Percentiles rank a stretch among this genome's conserved stretches.
These are phyloP conservation scores for Umbelopsis ramanniana DNA, from an alignment of 192 early-diverging fungal genomes.

Conservation along the genomic window DNA sequence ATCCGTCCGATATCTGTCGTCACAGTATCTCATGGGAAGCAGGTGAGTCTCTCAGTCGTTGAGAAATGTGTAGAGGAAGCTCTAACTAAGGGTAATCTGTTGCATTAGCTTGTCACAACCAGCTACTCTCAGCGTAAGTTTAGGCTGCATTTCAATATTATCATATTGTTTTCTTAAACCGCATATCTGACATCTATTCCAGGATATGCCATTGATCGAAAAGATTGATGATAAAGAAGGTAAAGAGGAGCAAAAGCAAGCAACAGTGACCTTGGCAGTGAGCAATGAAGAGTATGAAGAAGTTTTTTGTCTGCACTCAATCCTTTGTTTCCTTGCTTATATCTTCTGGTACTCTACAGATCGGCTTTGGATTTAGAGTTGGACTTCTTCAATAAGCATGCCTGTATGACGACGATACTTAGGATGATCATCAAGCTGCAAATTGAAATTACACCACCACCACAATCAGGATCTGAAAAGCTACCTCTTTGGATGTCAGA, in stretches of 20 bases:
- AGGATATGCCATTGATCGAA: neutral
- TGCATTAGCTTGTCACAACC: neutral
- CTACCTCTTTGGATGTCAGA: conserved; percentile 74
- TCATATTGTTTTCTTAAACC: too few relatives aligned
- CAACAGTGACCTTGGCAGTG: neutral
- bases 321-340: neutral
- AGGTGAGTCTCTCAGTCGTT: neutral
- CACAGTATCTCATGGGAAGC: conserved; percentile 29
- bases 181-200: neutral
- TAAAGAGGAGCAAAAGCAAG: neutral
- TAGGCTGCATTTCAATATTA: neutral
- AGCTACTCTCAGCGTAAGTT: neutral
- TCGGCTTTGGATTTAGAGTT: conserved; percentile 44
- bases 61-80: neutral
- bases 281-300: neutral
- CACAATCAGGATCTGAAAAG: conserved; percentile 20
- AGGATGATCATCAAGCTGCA: conserved; percentile 60
- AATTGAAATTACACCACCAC: conserved; percentile 41
- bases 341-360: neutral
- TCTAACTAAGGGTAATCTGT: neutral
- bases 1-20: conserved; percentile 27
- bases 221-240: neutral
- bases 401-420: conserved; percentile 68
- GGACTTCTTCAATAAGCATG: conserved; percentile 60
- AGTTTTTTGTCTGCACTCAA: neutral